Base-by-base conservation (phyloP, 192 early-diverging fungal genomes). In the Phycomyces blakesleeanus region DNA sequence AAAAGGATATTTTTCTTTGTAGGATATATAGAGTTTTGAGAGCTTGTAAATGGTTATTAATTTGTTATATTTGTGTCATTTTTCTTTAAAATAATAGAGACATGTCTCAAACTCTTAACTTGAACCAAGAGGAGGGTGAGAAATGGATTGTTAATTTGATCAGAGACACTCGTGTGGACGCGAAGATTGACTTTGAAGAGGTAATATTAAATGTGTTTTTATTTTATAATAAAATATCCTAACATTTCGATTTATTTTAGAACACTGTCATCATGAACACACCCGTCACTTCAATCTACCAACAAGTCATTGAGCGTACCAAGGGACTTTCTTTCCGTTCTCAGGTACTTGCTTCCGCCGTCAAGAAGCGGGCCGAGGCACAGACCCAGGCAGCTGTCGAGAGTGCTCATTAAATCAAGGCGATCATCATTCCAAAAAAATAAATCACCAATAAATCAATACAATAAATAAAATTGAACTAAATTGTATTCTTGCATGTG, bases 61-160 rank as follows among this genome's bases (percentile, higher is more conserved):
- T n/a, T n/a, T n/a, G n/a, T n/a, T n/a, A n/a, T n/a, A n/a, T n/a
- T n/a, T n/a, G n/a, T n/a, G n/a, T n/a, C n/a, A n/a, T n/a, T n/a
- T n/a, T n/a, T n/a, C n/a, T n/a, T n/a, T n/a, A n/a, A n/a, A n/a
- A n/a, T n/a, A n/a, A n/a, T n/a, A 78, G 77, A n/a, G 87, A 85
- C 29, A 80, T 98, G 66, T 88, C 88, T 55, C 84, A 87, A 67
- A 89, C 85, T 55, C 80, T 98, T 49, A 91, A 91, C 70, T 83
- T 97, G 83, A 82, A 80, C 71, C 84, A 88, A 71, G 92, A 93
- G 66, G 89, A 91, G 70, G 94, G 93, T 57, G 95, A 97, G 73
- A 96, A 96, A 77, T 97, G 94, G 94, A 95, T 98, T 57, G 94
- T 94, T 49, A 92, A 98, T 81, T 81, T 98, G 57, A 96, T 98